Evolutionary conservation across 2,329 filamentous ascomycete genomes (phyloP), one percentile per base, ranked within the genome.

Genomic region (Dactylellina sp.): DNA sequence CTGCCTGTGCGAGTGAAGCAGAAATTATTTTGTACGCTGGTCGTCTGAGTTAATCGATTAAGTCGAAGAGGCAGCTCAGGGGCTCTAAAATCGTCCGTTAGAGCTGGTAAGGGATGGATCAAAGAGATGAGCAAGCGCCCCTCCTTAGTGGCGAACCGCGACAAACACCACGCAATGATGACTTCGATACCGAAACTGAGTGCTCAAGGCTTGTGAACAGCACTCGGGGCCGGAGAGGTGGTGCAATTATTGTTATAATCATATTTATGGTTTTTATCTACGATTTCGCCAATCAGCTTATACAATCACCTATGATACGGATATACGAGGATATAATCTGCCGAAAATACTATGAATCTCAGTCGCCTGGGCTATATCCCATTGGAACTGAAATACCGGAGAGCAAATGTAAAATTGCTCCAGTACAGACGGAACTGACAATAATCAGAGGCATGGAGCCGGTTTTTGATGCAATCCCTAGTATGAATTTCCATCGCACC

Each of bases 321-420:
- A 63, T 63, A 2, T 63, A 53, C 22, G 59, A 63, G 44, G 59
- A 53, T n/a, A 63, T 63, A n/a, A 63, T 63, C 2, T 63, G 59
- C 24, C 32, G 59, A n/a, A 39, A 42, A 20, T 53, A 63, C 47
- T 63, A 53, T 44, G 24, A 25, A 14, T 25, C 32, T n/a, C 20
- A 53, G 18, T 5, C 16, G 11, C 22, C 5, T 20, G 9, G 7
- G 22, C 5, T 52, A 37, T 63, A 44, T 40, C 46, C 59, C 7
- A 14, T 14, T 11, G 35, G 46, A 2, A 7, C n/a, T n/a, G 46
- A 53, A 20, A 63, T 63, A 53, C 59, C 59, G 0, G 59, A 63
- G 14, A 18, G 40, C 6, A 46, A 63, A 46, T 63, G 59, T 37
- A 63, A 63, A 44, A 63, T 63, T 14, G 35, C 59, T 18, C 59